Base-by-base conservation (phyloP, 2,329 filamentous ascomycete genomes). In the Cytospora piceicola region DNA sequence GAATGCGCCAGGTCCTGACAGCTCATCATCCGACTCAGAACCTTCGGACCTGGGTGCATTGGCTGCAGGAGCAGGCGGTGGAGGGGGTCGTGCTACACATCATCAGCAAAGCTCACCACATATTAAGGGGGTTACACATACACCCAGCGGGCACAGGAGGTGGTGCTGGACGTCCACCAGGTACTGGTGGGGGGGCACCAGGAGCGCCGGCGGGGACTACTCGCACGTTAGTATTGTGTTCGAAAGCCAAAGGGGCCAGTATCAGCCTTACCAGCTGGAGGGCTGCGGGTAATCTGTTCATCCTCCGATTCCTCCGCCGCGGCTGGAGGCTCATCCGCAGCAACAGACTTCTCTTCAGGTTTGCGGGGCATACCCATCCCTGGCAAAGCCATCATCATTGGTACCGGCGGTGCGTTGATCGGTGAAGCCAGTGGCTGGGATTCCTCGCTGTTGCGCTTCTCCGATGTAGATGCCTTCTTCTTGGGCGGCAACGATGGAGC, bases 11-110 rank as follows among this genome's bases (percentile, higher is more conserved):
- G 77, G 77, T 61, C 81, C 80, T 12, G 90, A 93, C 72, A 93
- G 80, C 76, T 97, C 94, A 75, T 97, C 94, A 71, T 96, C 94
- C 53, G 94, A 95, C 75, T 91, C 92, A 1, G 93, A 96, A 34
- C 93, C 93, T 67, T 90, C 85, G 29, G 61, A 65, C 88, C 92
- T 55, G 51, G 88, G 88, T 51, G 91, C 91, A 57, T 84, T 81
- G 20, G 85, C 74, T 53, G 81, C 80, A 42, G 83, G 79, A 49
- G 85, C 79, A 59, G 81, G 81, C 39, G 81, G 80, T 58, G 85
- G 86, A 1, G 83, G 80, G 55, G 89, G 87, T 58, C 89, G 90
- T 71, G 86, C 90, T 93, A 71, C 29, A 72, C 62, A 59, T 63
- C 42, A 66, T 73, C 69, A 78, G 77, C 70, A 72, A 65, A 14